These are phyloP conservation scores for Gilbertella persicaria DNA, from an alignment of 371 early-diverging fungal genomes.

Conservation along the genomic window DNA sequence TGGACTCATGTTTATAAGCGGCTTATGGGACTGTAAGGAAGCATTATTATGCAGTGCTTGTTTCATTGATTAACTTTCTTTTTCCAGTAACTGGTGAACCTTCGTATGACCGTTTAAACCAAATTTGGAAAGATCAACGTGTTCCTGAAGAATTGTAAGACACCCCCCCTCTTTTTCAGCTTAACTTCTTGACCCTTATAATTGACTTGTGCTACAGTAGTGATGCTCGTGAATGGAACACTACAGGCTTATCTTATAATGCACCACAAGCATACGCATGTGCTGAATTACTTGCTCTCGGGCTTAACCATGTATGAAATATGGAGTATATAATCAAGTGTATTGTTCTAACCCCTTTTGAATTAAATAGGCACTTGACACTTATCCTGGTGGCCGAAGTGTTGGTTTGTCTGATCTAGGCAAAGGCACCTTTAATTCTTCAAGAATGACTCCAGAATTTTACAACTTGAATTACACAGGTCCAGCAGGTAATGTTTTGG, in stretches of 20 bases:
- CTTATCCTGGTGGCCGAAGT: conserved; percentile 40
- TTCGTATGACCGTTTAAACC: conserved; percentile 30
- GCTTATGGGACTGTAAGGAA: conserved; percentile 48
- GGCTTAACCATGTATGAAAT: conserved; percentile 32
- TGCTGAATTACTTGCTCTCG: conserved; percentile 38
- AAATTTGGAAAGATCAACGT: conserved; percentile 29
- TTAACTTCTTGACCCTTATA: too few relatives aligned
- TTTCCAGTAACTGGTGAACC: conserved; percentile 37
- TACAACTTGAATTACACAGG: conserved; percentile 47
- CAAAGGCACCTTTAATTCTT: conserved; percentile 27
- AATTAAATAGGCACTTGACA: conserved; percentile 28
- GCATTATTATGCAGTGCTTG: too few relatives aligned
- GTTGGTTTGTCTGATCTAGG: conserved; percentile 29
- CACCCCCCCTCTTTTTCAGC: too few relatives aligned
- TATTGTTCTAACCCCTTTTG: neutral
- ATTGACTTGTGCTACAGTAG: conserved; percentile 7
- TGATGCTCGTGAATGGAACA: conserved; percentile 26
- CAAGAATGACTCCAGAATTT: conserved; percentile 38
- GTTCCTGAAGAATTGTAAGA: conserved; percentile 27
- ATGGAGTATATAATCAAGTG: neutral
- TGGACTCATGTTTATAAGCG: conserved; percentile 51
- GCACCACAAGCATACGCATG: conserved; percentile 45
- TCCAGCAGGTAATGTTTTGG: conserved; percentile 36
- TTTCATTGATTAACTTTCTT: neutral
- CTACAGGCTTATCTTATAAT: conserved; percentile 37